Percentiles rank a stretch among this genome's conserved stretches.
phyloP scores from a whole-genome alignment of 108 stramenopile genomes.

The Cyclotella kingstonii region DNA sequence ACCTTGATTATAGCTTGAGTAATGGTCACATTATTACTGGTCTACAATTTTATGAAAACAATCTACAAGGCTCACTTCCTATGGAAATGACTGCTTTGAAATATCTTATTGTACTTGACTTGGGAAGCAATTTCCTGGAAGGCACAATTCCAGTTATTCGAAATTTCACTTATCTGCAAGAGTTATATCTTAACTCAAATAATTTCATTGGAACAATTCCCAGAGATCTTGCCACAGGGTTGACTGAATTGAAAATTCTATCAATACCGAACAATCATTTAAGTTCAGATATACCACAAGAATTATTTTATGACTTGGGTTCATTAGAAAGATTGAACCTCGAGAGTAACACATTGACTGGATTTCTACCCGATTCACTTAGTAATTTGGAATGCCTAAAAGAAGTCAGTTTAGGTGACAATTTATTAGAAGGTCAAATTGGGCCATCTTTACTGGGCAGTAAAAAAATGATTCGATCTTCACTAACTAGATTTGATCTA shows the following conservation, averaged over 20 bases:
- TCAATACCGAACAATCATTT: conserved; percentile 18
- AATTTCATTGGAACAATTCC: conserved; percentile 5
- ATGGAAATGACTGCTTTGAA: conserved; percentile 4
- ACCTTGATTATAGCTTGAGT: conserved; percentile 13
- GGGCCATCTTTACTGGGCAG: conserved; percentile 15
- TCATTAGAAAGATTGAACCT: conserved; percentile 36
- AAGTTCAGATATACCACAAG: conserved; percentile 14
- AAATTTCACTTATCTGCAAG: conserved; percentile 6
- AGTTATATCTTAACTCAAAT: conserved; percentile 12
- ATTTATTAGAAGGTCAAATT: conserved; percentile 47
- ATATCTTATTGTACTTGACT: conserved; percentile 18
- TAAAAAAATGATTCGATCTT: background rate
- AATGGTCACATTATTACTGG: conserved; percentile 16
- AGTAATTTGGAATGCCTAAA: conserved; percentile 25
- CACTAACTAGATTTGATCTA: conserved; percentile 16
- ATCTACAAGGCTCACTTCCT: conserved; percentile 9
- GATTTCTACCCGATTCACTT: conserved; percentile 45
- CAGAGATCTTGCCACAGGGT: background rate
- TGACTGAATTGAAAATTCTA: conserved; percentile 13
- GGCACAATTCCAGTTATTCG: background rate
- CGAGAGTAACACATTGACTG: conserved; percentile 37
- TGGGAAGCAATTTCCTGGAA: conserved; percentile 9
- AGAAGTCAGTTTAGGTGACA: conserved; percentile 49
- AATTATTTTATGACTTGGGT: conserved; percentile 19
- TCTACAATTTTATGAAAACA: conserved; percentile 5